Percentiles rank a stretch among this genome's conserved stretches.
Evolutionary conservation across 2,329 filamentous ascomycete genomes (phyloP).

Genomic region (Bipolaris oryzae): DNA sequence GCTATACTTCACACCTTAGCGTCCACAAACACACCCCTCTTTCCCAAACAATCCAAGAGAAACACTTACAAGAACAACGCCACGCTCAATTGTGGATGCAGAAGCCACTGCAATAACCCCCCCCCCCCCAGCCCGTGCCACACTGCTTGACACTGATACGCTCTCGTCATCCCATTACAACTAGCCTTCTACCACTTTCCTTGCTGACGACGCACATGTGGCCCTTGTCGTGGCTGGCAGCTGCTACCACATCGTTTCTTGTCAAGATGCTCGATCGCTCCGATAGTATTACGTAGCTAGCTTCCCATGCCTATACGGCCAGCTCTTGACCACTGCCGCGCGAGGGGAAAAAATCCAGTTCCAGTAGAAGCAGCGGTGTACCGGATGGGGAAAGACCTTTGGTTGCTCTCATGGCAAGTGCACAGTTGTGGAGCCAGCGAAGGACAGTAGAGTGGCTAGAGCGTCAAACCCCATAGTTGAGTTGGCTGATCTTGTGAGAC

Average conservation of each 20-base stretch:
- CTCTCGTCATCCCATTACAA: no score
- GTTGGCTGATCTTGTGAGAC: neutral
- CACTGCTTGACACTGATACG: no score
- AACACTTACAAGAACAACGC: constrained; percentile 3
- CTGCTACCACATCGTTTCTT: no score
- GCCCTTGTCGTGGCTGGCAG: no score
- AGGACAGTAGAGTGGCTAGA: neutral
- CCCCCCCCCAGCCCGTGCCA: no score
- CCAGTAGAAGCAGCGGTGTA: neutral
- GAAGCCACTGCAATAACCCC: neutral
- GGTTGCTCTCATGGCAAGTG: neutral
- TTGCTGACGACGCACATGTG: no score
- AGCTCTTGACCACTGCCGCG: no score
- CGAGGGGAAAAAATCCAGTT: neutral
- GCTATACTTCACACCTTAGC: constrained; percentile 3
- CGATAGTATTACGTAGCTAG: neutral
- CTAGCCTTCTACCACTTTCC: no score
- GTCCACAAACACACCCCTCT: neutral
- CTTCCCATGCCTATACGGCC: neutral
- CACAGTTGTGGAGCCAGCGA: neutral
- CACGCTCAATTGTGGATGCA: neutral
- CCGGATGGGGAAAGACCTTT: neutral
- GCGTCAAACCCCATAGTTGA: neutral
- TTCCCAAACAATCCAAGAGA: constrained; percentile 1
- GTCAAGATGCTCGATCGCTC: no score